Evolutionary conservation across 1,284 basidiomycete species (phyloP).

Genomic region (Sporisorium reilianum): DNA sequence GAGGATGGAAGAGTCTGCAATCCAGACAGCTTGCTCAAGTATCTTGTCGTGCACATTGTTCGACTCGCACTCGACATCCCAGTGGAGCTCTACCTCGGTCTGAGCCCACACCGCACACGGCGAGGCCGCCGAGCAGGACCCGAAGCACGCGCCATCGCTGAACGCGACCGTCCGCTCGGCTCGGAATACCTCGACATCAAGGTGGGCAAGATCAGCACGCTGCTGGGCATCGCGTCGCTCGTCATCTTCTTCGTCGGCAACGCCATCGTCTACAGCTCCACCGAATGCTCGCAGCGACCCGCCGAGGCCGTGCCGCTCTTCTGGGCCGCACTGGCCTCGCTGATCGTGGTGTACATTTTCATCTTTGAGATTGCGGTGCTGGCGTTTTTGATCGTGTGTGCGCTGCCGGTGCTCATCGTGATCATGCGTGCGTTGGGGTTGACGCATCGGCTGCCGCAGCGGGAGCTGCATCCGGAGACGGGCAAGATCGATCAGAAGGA

Average conservation of each 20-base stretch:
- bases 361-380: conserved; percentile 58
- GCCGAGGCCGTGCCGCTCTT: conserved; percentile 56
- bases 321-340: conserved; percentile 48
- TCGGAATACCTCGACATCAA: conserved; percentile 50
- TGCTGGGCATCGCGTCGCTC: conserved; percentile 51
- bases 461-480: conserved; percentile 50
- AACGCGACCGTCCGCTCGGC: conserved; percentile 50
- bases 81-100: conserved; percentile 57
- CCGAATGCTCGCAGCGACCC: conserved; percentile 53
- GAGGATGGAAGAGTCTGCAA: conserved; percentile 35
- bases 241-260: conserved; percentile 63
- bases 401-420: conserved; percentile 53
- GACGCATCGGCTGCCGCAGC: conserved; percentile 37
- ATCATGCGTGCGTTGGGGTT: conserved; percentile 56
- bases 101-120: conserved; percentile 55
- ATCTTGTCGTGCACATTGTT: conserved; percentile 52
- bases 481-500: conserved; percentile 53
- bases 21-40: conserved; percentile 58
- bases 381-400: conserved; percentile 55
- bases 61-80: conserved; percentile 51
- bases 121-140: conserved; percentile 44
- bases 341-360: conserved; percentile 56
- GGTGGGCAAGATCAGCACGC: conserved; percentile 41
- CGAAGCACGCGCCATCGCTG: conserved; percentile 43
- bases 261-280: conserved; percentile 55